phyloP scores from a whole-genome alignment of 2,329 filamentous ascomycete species.

The Boeremia lycopersici region DNA sequence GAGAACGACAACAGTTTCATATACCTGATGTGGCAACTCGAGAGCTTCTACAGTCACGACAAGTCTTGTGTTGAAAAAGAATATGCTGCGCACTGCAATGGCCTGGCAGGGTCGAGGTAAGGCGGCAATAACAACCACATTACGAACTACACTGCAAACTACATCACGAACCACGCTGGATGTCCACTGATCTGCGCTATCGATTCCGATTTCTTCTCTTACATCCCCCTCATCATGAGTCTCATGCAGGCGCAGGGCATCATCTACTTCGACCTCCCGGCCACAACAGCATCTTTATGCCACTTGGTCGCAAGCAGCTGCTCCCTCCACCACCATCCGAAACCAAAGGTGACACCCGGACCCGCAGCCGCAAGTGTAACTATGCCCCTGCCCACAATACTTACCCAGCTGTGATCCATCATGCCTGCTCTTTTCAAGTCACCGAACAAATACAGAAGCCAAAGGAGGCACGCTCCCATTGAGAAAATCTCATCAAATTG shows the following conservation, averaged over 20 bases:
- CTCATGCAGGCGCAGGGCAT: not conserved
- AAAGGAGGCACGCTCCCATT: slow-evolving; percentile 10
- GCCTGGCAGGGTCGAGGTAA: no score
- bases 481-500: slow-evolving; percentile 22
- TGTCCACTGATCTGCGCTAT: no score
- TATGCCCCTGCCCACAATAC: slow-evolving; percentile 13
- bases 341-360: slow-evolving; percentile 13
- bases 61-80: no score
- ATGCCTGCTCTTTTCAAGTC: slow-evolving; percentile 21
- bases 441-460: slow-evolving; percentile 21
- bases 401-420: slow-evolving; percentile 17
- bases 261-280: slow-evolving; percentile 8
- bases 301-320: slow-evolving; percentile 17
- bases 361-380: slow-evolving; percentile 7
- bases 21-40: no score
- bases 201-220: no score
- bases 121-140: no score
- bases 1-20: no score
- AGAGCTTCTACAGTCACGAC: no score
- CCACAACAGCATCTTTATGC: slow-evolving; percentile 20
- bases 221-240: not conserved
- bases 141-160: no score
- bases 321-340: slow-evolving; percentile 24
- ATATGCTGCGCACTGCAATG: no score
- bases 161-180: no score